Conservation (phyloP, 345 rosid species). For the Streptanthus diversifolius region DNA sequence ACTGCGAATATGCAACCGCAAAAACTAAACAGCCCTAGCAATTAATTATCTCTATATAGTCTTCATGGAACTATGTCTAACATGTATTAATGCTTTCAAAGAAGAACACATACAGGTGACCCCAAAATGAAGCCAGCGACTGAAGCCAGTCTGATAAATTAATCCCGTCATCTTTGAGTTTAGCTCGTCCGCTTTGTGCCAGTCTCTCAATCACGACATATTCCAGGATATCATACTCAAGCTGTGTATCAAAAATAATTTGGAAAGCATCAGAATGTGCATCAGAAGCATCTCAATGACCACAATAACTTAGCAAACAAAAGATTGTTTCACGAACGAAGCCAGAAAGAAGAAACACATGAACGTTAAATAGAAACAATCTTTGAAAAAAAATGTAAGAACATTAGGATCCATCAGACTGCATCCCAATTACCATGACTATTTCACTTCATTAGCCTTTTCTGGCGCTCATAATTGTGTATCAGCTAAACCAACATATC, state of each 20-base stretch:
- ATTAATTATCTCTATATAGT: background rate
- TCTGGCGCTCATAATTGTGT: background rate
- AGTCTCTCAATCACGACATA: constrained; percentile 97
- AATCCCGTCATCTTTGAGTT: constrained; percentile 97
- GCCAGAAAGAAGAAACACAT: constrained; percentile 1
- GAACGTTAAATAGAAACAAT: background rate
- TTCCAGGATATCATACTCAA: constrained; percentile 95
- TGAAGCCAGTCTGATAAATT: constrained; percentile 99
- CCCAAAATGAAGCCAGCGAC: constrained; percentile 99
- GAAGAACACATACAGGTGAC: constrained; percentile 88
- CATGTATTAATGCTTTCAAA: constrained; percentile 19
- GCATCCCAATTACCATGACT: constrained; percentile 12
- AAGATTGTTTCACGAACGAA: constrained; percentile 4
- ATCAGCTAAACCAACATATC: constrained; percentile 10
- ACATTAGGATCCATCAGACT: constrained; percentile 6
- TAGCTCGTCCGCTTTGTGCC: constrained; percentile 92
- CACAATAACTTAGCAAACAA: constrained; percentile 12
- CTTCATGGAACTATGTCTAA: background rate
- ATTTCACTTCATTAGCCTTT: constrained; percentile 13
- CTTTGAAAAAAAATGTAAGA: background rate
- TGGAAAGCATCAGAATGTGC: constrained; percentile 18
- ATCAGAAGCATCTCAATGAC: constrained; percentile 13
- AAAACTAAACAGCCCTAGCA: background rate
- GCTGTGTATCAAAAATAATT: constrained; percentile 49
- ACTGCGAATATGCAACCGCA: constrained; percentile 8